Evolutionary conservation across 345 rosid genomes (phyloP).

Genomic region (Euclidium syriacum): DNA sequence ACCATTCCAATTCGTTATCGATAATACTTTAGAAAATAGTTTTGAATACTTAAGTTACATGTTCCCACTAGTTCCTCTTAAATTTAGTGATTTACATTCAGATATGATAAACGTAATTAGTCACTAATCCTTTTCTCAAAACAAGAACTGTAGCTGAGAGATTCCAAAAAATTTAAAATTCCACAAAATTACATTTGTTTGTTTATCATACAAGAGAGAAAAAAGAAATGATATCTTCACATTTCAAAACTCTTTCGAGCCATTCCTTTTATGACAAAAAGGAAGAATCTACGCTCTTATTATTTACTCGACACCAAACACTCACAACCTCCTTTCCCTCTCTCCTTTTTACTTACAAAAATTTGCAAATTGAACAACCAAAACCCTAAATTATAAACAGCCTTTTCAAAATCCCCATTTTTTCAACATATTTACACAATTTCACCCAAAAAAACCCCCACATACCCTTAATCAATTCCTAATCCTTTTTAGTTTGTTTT

Average conservation of each 20-base stretch:
- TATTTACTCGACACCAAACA: slow-evolving; percentile 10
- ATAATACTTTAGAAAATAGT: too few species aligned
- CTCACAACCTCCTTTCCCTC: slow-evolving; percentile 1
- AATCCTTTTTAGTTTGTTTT: neutral
- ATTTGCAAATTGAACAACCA: slow-evolving; percentile 15
- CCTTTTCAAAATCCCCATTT: neutral
- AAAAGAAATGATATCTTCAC: slow-evolving; percentile 25
- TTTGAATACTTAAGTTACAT: too few species aligned
- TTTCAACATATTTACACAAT: slow-evolving; percentile 21
- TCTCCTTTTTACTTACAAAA: slow-evolving; percentile 10
- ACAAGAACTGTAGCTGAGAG: neutral
- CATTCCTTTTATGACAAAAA: slow-evolving; percentile 13
- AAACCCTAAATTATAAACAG: slow-evolving; percentile 14
- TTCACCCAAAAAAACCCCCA: neutral
- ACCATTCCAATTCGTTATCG: too few species aligned
- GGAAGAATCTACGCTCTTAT: slow-evolving; percentile 25
- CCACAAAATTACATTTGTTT: neutral
- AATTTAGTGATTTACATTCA: too few species aligned
- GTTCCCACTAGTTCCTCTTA: too few species aligned
- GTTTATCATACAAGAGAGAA: slow-evolving; percentile 10
- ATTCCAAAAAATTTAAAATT: neutral
- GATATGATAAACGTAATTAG: too few species aligned
- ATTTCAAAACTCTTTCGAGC: slow-evolving; percentile 27
- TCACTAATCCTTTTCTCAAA: neutral
- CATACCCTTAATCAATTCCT: slow-evolving; percentile 7